phyloP scores from a whole-genome alignment of 2,329 filamentous ascomycete species.

The Cladorrhinum sp. region DNA sequence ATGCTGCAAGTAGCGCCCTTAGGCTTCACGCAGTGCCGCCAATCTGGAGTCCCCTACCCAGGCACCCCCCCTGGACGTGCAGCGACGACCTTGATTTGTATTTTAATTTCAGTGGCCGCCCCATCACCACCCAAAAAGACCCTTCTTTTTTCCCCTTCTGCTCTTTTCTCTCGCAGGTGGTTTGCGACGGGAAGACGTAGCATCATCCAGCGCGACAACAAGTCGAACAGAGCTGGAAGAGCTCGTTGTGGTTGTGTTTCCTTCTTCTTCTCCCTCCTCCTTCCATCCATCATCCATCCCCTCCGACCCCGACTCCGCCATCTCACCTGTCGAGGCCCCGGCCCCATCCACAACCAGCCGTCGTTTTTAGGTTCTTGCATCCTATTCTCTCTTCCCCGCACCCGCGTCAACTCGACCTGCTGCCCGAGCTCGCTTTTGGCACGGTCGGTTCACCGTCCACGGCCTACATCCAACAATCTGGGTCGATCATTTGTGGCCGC shows the following conservation, averaged over 20 bases:
- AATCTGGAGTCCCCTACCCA: constrained; percentile 21
- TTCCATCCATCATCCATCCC: not conserved
- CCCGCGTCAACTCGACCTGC: not conserved
- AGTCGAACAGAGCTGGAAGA: constrained; percentile 21
- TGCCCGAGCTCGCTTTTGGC: not conserved
- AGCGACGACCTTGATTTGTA: constrained; percentile 11
- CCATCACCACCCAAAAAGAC: constrained; percentile 24
- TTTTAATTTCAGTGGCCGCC: constrained; percentile 27
- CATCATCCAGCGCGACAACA: constrained; percentile 13
- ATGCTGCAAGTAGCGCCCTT: constrained; percentile 16
- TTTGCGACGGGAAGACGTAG: constrained; percentile 22
- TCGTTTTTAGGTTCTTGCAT: not conserved
- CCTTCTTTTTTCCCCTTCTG: constrained; percentile 20
- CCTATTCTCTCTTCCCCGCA: constrained; percentile 1
- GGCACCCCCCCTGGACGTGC: constrained; percentile 7
- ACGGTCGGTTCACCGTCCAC: not conserved
- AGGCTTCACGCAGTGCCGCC: constrained; percentile 15
- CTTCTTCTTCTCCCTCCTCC: constrained; percentile 6
- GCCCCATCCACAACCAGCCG: not conserved
- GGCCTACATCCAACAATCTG: not conserved
- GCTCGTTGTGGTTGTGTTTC: constrained; percentile 10
- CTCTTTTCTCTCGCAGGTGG: constrained; percentile 12
- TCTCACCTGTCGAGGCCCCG: not conserved
- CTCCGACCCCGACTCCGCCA: constrained; percentile 1
- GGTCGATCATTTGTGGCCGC: not conserved